Evolutionary conservation across 1,139 yeast genomes (phyloP), one percentile per base, ranked within the genome.

Genomic region (Nakaseomyces delphensis): DNA sequence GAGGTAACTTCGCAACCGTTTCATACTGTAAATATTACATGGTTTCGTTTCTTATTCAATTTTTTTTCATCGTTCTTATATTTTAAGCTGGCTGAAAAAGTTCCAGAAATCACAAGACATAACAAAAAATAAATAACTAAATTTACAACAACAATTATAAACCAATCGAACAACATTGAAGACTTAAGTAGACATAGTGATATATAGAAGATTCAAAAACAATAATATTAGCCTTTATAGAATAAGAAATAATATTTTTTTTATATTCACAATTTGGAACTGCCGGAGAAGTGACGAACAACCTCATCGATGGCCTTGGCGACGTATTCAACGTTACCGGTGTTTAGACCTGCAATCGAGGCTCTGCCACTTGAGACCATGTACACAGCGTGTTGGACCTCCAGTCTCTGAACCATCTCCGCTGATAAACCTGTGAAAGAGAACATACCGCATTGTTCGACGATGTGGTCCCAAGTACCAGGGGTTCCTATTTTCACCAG

Each of bases 391-490:
- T 83, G 94, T 53, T 78, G 76, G 53, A 73, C 65, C 59, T 86
- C 95, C 48, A 89, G 73, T 52, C 85, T 73, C 45, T 74, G 76
- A 42, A 86, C 96, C 77, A 86, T 91, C 41, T 80, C 85, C 19
- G 82, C 71, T 16, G 74, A 67, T 54, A 91, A 72, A 1, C 96
- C 97, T 21, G 97, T 89, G 68, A 80, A 91, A 43, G 96, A 86
- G 65, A 91, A 91, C 98, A 91, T 91, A 55, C 98, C 98, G 47
- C 85, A 83, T 69, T 91, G 97, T 51, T 75, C 73, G 43, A 84
- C 85, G 56, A 91, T 85, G 65, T 89, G 97, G 54, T 81, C 85
- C 98, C 98, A 91, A 62, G 73, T 77, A 45, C 94, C 94, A 42
- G 93, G 93, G 39, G 97, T 86, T 10, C 76, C 73, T 51, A 86